Base-by-base conservation (phyloP, 495 filamentous ascomycete genomes). In the Penicillium canariense region DNA sequence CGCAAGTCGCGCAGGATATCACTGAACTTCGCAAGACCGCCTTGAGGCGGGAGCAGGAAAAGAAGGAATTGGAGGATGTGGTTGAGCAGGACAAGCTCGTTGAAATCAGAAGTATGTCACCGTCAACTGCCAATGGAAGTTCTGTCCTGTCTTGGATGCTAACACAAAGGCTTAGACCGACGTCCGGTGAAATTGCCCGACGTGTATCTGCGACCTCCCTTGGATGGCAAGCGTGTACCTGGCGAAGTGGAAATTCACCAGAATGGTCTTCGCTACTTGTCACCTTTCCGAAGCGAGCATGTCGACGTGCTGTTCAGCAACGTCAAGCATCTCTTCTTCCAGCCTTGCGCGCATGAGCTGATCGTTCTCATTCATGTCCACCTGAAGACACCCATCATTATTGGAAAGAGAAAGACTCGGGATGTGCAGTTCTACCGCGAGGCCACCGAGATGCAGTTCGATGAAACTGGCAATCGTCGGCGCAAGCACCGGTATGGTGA, bases 41-140 rank as follows among this genome's bases (percentile, higher is more conserved):
- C 3, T 81, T 89, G 31, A 89, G 95, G 62, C 85, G 87, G 56
- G 95, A 97, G 67, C 91, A 97, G 65, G 94, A 99, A 69, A 96
- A 96, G 80, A 99, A 99, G 70, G 92, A 99, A 60, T 85, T 99
- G 87, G 95, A 97, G 66, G 95, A 97, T 77, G 95, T 99, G n/a
- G 91, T 99, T 4, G 96, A 97, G 70, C 95, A 97, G 69, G 95
- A 97, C 60, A 97, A 97, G 74, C 83, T 99, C 17, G 72, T 92
- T 58, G 91, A 96, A 72, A 89, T 95, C 50, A 76, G 90, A 75
- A 95, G 87, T 91, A 77, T 74, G 84, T 73, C 5, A 30, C 18
- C 20, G 11, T 32, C n/a, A n/a, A 9, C 27, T 5, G 4, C 7
- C 26, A 43, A 11, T 25, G 40, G 6, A 18, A 4, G 18, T 17